phyloP scores from a whole-genome alignment of 306 rosid genomes.

The Cucurbita ficifolia region DNA sequence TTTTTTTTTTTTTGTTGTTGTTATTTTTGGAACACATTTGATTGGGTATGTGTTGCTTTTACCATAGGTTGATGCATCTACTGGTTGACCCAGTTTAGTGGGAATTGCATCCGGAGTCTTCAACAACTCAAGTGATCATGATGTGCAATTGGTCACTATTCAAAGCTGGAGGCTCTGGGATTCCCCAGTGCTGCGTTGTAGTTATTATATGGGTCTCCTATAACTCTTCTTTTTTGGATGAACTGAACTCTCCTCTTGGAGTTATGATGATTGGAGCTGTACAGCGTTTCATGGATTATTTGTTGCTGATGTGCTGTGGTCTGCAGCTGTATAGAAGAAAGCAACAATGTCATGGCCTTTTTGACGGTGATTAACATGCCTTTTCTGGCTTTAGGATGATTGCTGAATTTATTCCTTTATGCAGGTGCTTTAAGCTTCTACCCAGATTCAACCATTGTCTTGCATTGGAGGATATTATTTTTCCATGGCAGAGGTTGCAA shows the following conservation, averaged over 20 bases:
- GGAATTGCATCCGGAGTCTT: slow-evolving; percentile 62
- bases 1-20: slow-evolving; percentile 8
- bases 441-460: slow-evolving; percentile 20
- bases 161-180: slow-evolving; percentile 53
- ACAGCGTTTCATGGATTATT: slow-evolving; percentile 45
- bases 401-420: slow-evolving; percentile 37
- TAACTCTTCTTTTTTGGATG: slow-evolving; percentile 52
- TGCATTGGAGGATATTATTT: slow-evolving; percentile 15
- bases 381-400: slow-evolving; percentile 29
- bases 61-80: slow-evolving; percentile 76
- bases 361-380: slow-evolving; percentile 56
- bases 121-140: slow-evolving; percentile 60
- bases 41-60: slow-evolving; percentile 68
- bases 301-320: slow-evolving; percentile 63
- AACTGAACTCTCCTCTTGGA: slow-evolving; percentile 39
- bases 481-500: slow-evolving; percentile 43
- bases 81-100: slow-evolving; percentile 51
- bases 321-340: slow-evolving; percentile 66
- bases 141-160: slow-evolving; percentile 28
- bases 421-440: slow-evolving; percentile 53
- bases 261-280: slow-evolving; percentile 71
- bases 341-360: slow-evolving; percentile 46
- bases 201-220: slow-evolving; percentile 42
- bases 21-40: slow-evolving; percentile 39
- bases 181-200: slow-evolving; percentile 36